Percentiles rank a stretch among this genome's conserved stretches.
phyloP scores from a whole-genome alignment of 495 filamentous ascomycete genomes.

The Trichoderma asperelloides region DNA sequence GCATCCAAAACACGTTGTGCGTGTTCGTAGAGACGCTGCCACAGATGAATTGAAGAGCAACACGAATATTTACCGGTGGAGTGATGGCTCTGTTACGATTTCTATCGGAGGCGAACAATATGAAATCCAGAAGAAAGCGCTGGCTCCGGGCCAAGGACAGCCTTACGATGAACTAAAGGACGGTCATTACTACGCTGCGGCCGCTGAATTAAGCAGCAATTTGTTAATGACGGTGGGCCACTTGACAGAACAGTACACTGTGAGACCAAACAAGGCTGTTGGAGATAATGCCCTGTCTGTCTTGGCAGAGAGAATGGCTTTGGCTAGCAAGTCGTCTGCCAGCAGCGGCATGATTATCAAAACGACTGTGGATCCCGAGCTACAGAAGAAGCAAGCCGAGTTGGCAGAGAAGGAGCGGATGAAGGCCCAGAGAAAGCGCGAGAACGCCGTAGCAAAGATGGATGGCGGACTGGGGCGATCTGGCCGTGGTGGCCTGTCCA shows the following conservation, averaged over 20 bases:
- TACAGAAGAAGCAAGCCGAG: conserved; percentile 68
- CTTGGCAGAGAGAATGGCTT: conserved; percentile 61
- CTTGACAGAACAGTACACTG: conserved; percentile 64
- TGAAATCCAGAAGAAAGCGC: conserved; percentile 62
- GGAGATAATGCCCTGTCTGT: conserved; percentile 71
- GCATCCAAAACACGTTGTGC: conserved; percentile 28
- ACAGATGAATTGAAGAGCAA: conserved; percentile 59
- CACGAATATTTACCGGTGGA: conserved; percentile 69
- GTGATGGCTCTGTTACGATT: conserved; percentile 75
- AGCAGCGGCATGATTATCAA: conserved; percentile 43
- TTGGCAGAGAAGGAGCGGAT: conserved; percentile 60
- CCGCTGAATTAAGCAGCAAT: conserved; percentile 59
- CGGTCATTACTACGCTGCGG: conserved; percentile 73
- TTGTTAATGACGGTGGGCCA: conserved; percentile 71
- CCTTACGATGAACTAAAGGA: conserved; percentile 61
- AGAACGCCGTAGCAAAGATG: conserved; percentile 57
- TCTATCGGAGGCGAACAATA: conserved; percentile 67
- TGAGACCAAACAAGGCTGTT: conserved; percentile 59
- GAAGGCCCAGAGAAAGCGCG: conserved; percentile 57
- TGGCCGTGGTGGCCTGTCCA: conserved; percentile 49
- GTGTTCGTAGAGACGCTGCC: conserved; percentile 31
- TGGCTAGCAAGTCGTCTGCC: conserved; percentile 40
- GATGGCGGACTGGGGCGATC: conserved; percentile 44
- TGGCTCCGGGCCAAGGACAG: conserved; percentile 54
- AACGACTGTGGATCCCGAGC: conserved; percentile 70